These are phyloP conservation scores for Russula ochroleuca DNA, from an alignment of 768 basidiomycete species.

Conservation along the genomic window DNA sequence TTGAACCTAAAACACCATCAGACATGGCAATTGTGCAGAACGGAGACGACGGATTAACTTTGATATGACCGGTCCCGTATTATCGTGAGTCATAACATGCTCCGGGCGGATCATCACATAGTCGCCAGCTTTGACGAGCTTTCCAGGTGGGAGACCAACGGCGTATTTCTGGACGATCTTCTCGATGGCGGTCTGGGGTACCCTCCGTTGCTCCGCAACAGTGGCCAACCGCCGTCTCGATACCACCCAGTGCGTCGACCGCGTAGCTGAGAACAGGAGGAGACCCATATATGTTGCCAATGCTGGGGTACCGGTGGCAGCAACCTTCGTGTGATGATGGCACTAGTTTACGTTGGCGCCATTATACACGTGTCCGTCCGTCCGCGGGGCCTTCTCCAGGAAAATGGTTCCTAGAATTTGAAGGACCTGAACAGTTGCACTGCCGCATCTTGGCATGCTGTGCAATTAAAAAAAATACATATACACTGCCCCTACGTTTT, in stretches of 20 bases:
- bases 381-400: no score
- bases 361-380: not conserved
- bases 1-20: slow-evolving; percentile 62
- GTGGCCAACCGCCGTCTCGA: slow-evolving; percentile 28
- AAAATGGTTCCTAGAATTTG: no score
- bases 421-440: not conserved
- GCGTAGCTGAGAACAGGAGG: slow-evolving; percentile 1
- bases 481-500: not conserved
- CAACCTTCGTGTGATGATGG: no score
- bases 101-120: slow-evolving; percentile 99
- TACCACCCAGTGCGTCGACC: not conserved
- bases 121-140: slow-evolving; percentile 87
- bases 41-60: slow-evolving; percentile 57
- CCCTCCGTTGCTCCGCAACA: slow-evolving; percentile 31
- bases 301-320: no score
- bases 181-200: slow-evolving; percentile 88
- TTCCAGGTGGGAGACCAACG: slow-evolving; percentile 78
- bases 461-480: not conserved
- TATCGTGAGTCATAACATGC: slow-evolving; percentile 98
- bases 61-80: slow-evolving; percentile 95
- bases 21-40: not conserved
- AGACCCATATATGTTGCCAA: slow-evolving; percentile 14
- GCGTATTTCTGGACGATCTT: slow-evolving; percentile 98
- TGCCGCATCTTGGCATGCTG: not conserved
- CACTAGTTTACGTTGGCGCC: not conserved